A percentile compares a stretch with the other conserved stretches of the same genome.
phyloP scores from a whole-genome alignment of 805 yeast genomes.

The Ogataea corticis region DNA sequence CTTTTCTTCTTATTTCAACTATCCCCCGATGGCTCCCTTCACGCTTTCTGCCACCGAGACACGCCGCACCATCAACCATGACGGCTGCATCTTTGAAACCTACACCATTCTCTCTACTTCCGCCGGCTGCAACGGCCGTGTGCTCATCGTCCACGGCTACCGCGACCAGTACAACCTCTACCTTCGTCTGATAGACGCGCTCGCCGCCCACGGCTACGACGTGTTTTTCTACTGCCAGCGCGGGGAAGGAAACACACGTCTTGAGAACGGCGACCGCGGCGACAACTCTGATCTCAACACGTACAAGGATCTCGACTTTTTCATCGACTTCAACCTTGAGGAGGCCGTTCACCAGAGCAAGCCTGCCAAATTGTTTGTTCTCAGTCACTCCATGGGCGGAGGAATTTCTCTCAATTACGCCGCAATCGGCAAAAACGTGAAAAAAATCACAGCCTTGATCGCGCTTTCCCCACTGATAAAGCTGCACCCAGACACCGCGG shows the following conservation, averaged over 20 bases:
- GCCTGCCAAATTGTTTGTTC: slow-evolving; percentile 46
- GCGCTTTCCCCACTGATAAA: slow-evolving; percentile 61
- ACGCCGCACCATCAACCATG: slow-evolving; percentile 12
- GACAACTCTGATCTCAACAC: slow-evolving; percentile 55
- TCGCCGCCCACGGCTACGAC: slow-evolving; percentile 58
- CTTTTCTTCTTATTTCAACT: too few relatives aligned
- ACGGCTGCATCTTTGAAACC: slow-evolving; percentile 26
- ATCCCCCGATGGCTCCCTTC: background rate
- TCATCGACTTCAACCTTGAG: slow-evolving; percentile 47
- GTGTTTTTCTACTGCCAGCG: slow-evolving; percentile 71
- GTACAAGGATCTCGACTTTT: slow-evolving; percentile 59
- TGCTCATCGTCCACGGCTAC: slow-evolving; percentile 71
- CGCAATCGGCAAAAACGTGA: slow-evolving; percentile 50
- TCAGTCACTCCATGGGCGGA: slow-evolving; percentile 85
- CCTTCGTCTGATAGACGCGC: slow-evolving; percentile 51
- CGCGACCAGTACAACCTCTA: slow-evolving; percentile 56
- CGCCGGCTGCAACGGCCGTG: slow-evolving; percentile 45
- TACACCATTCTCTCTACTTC: slow-evolving; percentile 19
- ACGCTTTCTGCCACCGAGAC: background rate
- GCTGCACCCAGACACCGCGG: slow-evolving; percentile 59
- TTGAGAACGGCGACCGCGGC: slow-evolving; percentile 50
- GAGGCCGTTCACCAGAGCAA: slow-evolving; percentile 27
- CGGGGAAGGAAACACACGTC: slow-evolving; percentile 70
- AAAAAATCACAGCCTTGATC: slow-evolving; percentile 46
- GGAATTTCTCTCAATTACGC: slow-evolving; percentile 67